phyloP scores from a whole-genome alignment of 495 filamentous ascomycete species.

The Trichoderma asperelloides region DNA sequence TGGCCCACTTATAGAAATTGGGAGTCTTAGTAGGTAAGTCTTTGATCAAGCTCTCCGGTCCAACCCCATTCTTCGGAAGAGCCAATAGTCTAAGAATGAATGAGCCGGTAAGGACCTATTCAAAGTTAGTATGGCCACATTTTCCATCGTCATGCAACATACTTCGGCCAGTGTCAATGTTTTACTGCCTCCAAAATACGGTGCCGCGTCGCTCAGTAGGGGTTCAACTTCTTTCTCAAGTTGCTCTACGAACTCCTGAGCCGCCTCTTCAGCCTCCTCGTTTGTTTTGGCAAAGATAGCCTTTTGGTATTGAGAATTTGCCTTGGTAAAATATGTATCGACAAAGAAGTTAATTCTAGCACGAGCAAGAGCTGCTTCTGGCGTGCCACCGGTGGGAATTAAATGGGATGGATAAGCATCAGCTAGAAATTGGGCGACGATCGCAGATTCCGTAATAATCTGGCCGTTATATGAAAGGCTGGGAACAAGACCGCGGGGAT shows the following conservation, averaged over 20 bases:
- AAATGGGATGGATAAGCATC: slow-evolving; percentile 42
- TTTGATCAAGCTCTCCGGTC: slow-evolving; percentile 40
- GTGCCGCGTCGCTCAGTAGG: slow-evolving; percentile 52
- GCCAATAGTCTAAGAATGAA: slow-evolving; percentile 53
- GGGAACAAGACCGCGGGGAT: slow-evolving; percentile 78
- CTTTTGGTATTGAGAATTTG: slow-evolving; percentile 36
- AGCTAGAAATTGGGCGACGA: slow-evolving; percentile 69
- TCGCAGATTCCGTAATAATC: slow-evolving; percentile 63
- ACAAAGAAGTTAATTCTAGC: slow-evolving; percentile 68
- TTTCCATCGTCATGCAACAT: slow-evolving; percentile 14
- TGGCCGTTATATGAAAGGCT: slow-evolving; percentile 58
- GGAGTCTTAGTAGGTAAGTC: slow-evolving; percentile 47
- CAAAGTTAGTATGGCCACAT: not conserved
- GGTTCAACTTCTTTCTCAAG: slow-evolving; percentile 71
- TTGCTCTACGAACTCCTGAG: slow-evolving; percentile 38
- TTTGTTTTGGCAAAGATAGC: slow-evolving; percentile 29
- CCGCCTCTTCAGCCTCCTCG: slow-evolving; percentile 29
- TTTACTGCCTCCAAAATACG: slow-evolving; percentile 75
- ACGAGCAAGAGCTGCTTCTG: slow-evolving; percentile 41
- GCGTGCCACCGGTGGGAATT: slow-evolving; percentile 35
- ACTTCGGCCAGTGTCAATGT: slow-evolving; percentile 74
- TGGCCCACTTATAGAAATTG: slow-evolving; percentile 58
- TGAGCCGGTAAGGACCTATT: slow-evolving; percentile 54
- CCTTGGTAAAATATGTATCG: slow-evolving; percentile 62
- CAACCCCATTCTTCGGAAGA: slow-evolving; percentile 40